Conservation (phyloP, 352 stramenopile species). For the Pythium coloratum region DNA sequence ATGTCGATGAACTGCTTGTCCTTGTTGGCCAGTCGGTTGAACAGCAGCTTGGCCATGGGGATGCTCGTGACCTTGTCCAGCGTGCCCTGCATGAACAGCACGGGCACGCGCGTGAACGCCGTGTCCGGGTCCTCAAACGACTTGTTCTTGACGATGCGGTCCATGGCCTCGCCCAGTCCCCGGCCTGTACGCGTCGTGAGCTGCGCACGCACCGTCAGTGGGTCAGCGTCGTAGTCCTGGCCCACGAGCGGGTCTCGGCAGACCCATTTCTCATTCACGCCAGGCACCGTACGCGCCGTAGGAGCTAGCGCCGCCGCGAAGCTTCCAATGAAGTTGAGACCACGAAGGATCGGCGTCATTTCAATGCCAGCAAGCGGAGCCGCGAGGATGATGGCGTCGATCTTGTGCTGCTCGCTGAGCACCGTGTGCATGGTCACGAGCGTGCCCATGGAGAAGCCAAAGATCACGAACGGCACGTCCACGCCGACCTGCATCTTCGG, state of each 20-base stretch:
- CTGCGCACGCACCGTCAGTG: slow-evolving; percentile 19
- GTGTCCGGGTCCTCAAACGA: slow-evolving; percentile 18
- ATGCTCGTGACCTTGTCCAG: slow-evolving; percentile 30
- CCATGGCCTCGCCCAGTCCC: slow-evolving; percentile 22
- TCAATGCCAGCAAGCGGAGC: slow-evolving; percentile 20
- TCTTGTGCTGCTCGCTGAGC: slow-evolving; percentile 24
- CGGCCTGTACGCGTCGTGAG: slow-evolving; percentile 25
- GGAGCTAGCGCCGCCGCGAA: slow-evolving; percentile 13
- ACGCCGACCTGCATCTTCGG: slow-evolving; percentile 11
- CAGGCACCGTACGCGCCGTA: slow-evolving; percentile 18
- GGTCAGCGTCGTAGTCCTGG: slow-evolving; percentile 29
- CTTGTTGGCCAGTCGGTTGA: slow-evolving; percentile 36
- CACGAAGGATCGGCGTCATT: slow-evolving; percentile 22
- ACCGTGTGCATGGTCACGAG: slow-evolving; percentile 27
- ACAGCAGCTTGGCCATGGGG: slow-evolving; percentile 46
- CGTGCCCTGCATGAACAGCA: slow-evolving; percentile 26
- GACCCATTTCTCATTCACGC: slow-evolving; percentile 26
- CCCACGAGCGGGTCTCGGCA: slow-evolving; percentile 24
- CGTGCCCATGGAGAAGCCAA: slow-evolving; percentile 24
- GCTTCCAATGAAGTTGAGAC: slow-evolving; percentile 9
- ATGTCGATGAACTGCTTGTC: slow-evolving; percentile 72
- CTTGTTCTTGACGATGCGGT: slow-evolving; percentile 18
- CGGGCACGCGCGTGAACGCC: slow-evolving; percentile 19
- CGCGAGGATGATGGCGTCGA: slow-evolving; percentile 22
- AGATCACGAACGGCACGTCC: slow-evolving; percentile 6